Percentiles rank a stretch among this genome's conserved stretches.
Evolutionary conservation across 495 filamentous ascomycete genomes (phyloP).

Genomic region (Hypomontagnella monticulosa): DNA sequence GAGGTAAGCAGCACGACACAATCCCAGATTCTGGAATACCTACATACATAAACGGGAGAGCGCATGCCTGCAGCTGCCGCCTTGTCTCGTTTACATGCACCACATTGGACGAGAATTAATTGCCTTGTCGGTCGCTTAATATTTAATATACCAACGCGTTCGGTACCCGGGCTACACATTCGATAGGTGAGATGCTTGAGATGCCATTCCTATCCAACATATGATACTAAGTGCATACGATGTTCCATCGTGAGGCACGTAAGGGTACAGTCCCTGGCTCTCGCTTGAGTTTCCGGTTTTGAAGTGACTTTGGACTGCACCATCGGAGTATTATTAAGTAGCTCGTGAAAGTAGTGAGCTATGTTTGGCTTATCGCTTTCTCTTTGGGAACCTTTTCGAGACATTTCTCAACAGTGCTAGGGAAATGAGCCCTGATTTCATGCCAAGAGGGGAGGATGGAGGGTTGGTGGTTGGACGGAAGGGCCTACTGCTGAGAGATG

Average conservation of each 20-base stretch:
- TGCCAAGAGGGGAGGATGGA: constrained; percentile 34
- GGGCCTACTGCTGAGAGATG: constrained; percentile 31
- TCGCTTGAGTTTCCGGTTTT: constrained; percentile 16
- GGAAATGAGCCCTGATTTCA: constrained; percentile 17
- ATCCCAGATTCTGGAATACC: constrained; percentile 42
- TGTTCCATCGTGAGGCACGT: neutral
- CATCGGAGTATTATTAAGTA: too few relatives aligned
- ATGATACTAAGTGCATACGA: constrained; percentile 6
- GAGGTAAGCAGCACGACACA: constrained; percentile 43
- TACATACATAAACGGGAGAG: constrained; percentile 32
- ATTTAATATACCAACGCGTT: neutral
- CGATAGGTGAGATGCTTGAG: neutral
- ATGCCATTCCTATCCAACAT: constrained; percentile 1
- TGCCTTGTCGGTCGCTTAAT: constrained; percentile 27
- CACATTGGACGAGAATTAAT: constrained; percentile 30
- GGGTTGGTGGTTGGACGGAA: constrained; percentile 21
- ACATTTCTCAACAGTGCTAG: constrained; percentile 21
- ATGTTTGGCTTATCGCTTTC: constrained; percentile 1
- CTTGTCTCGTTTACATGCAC: constrained; percentile 39
- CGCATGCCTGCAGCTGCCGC: constrained; percentile 37
- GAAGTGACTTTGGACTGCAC: neutral
- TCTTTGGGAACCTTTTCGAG: constrained; percentile 21
- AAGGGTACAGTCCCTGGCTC: neutral
- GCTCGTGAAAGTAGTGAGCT: constrained; percentile 4
- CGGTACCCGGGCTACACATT: too few relatives aligned